Evolutionary conservation across 2,329 filamentous ascomycete species (phyloP).

Genomic region (Fusarium tupiense): DNA sequence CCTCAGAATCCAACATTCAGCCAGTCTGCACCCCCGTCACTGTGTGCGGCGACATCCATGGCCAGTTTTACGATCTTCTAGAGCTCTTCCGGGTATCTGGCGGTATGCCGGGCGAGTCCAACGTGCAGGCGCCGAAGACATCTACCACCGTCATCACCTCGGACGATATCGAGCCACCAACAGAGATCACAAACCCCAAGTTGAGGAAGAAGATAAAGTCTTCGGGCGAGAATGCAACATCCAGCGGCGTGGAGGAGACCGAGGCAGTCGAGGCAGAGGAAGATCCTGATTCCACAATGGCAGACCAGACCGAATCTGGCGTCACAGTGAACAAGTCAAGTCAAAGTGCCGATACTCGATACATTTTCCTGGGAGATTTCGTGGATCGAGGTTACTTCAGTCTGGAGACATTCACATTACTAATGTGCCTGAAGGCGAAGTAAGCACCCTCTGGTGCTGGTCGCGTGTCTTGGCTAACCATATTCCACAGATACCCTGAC

Average conservation of each 20-base stretch:
- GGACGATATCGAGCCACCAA: constrained; percentile 92
- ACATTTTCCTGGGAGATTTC: constrained; percentile 83
- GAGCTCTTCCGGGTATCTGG: constrained; percentile 97
- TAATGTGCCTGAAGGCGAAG: constrained; percentile 91
- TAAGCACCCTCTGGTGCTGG: constrained; percentile 44
- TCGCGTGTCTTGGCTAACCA: constrained; percentile 33
- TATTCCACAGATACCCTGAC: constrained; percentile 78
- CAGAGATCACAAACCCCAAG: constrained; percentile 87
- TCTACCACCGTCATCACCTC: constrained; percentile 81
- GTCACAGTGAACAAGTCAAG: constrained; percentile 49
- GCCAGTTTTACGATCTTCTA: constrained; percentile 97
- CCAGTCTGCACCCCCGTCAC: constrained; percentile 97
- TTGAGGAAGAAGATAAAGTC: constrained; percentile 82
- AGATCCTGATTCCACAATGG: constrained; percentile 43
- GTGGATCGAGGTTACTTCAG: constrained; percentile 98
- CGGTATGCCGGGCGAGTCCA: constrained; percentile 89
- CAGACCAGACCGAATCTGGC: constrained; percentile 48
- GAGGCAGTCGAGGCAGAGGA: constrained; percentile 55
- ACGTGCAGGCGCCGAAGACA: constrained; percentile 74
- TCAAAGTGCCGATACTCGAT: constrained; percentile 64
- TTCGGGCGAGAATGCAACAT: constrained; percentile 49
- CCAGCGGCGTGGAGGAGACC: constrained; percentile 62
- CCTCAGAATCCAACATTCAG: constrained; percentile 93
- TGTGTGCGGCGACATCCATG: constrained; percentile 97
- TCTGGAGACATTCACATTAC: constrained; percentile 95